Base-by-base conservation (phyloP, 2,329 filamentous ascomycete species). In the Stachybotrys elegans region DNA sequence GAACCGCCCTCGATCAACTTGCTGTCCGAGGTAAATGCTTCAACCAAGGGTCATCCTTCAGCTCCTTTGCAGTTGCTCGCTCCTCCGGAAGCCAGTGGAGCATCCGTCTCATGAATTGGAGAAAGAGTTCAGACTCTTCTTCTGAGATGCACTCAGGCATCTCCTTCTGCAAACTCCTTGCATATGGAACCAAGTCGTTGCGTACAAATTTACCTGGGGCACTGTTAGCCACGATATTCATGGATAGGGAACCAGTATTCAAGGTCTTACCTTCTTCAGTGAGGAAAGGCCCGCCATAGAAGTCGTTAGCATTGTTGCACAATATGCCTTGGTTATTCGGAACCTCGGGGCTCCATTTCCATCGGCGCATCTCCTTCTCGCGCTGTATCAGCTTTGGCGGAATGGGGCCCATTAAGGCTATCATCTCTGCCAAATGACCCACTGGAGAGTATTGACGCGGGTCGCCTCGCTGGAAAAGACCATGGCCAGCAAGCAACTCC, bases 31-130 rank as follows among this genome's bases (percentile, higher is more conserved):
- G n/a, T n/a, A n/a, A n/a, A n/a, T n/a, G n/a, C n/a, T 36, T 25
- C 22, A 57, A 46, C 55, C 55, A 57, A 16, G 54, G 52, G 31
- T 57, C 55, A 23, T 48, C 37, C 39, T 50, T 45, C 25, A 57
- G 46, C 42, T 57, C 55, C 23, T 36, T 29, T 4, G 55, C 54
- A 17, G 51, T 57, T 31, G 50, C 48, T n/a, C 55, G 47, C 19
- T 53, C 50, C 34, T 57, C 54, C 12, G 55, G 55, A 19, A 49
- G 35, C 55, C 55, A 57, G 22, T 44, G 48, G 6, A 57, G 43
- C 55, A 57, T 56, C 32, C 47, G 50, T 43, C 43, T 51, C 45
- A 54, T 52, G 39, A 57, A 57, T 29, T 47, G 42, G 34, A 57
- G 13, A 29, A 9, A 29, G 9, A 35, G 42, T 37, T 21, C 43